Evolutionary conservation across 2,329 filamentous ascomycete species (phyloP).

Genomic region (Ophiosphaerella narmari): DNA sequence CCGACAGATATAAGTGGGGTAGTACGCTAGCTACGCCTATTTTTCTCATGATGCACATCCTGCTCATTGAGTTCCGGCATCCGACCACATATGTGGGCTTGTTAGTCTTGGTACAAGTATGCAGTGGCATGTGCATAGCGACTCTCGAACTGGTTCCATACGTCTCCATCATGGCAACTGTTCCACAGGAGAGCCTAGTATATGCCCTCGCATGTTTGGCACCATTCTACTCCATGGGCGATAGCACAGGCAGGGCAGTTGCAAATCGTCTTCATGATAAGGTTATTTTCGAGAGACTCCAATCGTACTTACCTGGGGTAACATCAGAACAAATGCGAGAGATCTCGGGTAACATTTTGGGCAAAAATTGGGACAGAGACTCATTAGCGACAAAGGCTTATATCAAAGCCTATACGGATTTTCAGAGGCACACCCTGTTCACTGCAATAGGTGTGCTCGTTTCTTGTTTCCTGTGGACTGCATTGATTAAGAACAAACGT

Average conservation of each 20-base stretch:
- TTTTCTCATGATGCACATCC: slow-evolving; percentile 27
- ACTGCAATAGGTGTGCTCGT: slow-evolving; percentile 33
- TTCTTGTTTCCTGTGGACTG: slow-evolving; percentile 25
- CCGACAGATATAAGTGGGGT: slow-evolving; percentile 30
- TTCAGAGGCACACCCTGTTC: slow-evolving; percentile 38
- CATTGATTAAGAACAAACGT: slow-evolving; percentile 24
- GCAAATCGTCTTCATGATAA: slow-evolving; percentile 53
- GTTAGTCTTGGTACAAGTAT: slow-evolving; percentile 36
- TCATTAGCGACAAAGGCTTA: slow-evolving; percentile 50
- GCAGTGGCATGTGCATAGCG: slow-evolving; percentile 25
- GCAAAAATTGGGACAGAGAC: slow-evolving; percentile 55
- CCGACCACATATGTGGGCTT: slow-evolving; percentile 25
- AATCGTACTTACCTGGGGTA: slow-evolving; percentile 17
- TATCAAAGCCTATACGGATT: slow-evolving; percentile 35
- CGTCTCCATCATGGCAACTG: slow-evolving; percentile 25
- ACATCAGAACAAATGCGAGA: too few species aligned
- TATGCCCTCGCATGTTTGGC: slow-evolving; percentile 52
- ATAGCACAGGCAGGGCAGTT: slow-evolving; percentile 52
- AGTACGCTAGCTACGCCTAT: slow-evolving; percentile 27
- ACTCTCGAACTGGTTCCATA: slow-evolving; percentile 25
- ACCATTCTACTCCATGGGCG: slow-evolving; percentile 60
- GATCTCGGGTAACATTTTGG: slow-evolving; percentile 38
- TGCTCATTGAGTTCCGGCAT: slow-evolving; percentile 35
- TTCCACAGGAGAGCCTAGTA: slow-evolving; percentile 23
- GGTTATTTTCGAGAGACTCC: slow-evolving; percentile 51